Base-by-base conservation (phyloP, 148 eudicot species). In the Chenopodium formosanum region DNA sequence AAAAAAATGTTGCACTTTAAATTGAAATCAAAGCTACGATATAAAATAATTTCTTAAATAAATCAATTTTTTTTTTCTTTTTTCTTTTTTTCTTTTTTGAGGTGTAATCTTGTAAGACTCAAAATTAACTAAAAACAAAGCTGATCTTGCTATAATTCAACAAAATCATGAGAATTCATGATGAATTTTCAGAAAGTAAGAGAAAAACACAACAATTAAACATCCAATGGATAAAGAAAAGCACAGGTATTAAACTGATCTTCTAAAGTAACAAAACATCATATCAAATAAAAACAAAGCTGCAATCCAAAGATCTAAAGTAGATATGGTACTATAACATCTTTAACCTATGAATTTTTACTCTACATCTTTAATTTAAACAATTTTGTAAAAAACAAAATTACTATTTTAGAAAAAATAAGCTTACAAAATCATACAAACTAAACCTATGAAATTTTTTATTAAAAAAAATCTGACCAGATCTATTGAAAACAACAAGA, bases 401-500 rank as follows among this genome's bases (percentile, higher is more conserved):
- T 40, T 40, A 40, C 44, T 40, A 40, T 6, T 40, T 6, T 40
- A 22, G 14, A 32, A 76, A 58, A 76, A 32, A 34, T 34, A 58
- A 3, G 63, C 63, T 50, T 1, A 60, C 25, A 34, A 47, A n/a
- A 6, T 48, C 47, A 48, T 50, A 73, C 34, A 25, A 40, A 40
- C 44, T 40, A 40, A 40, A 40, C 34, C 34, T 17, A 67, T 4
- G 3, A 29, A 67, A 25, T 56, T 56, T 17, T 13, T 17, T 56
- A 2, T 40, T 40, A 40, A 40, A 56, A 14, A 9, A 9, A 50
- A 53, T 4, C 62, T 2, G 32, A 10, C 14, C 73, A 83, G 81
- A 83, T 78, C 81, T 78, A 78, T 25, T 73, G 62, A 63, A 70
- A 19, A 34, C 6, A 53, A 40, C 9, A 37, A 40, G 8, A 23